Evolutionary conservation across 345 rosid genomes (phyloP).

Genomic region (Tarenaya hassleriana): DNA sequence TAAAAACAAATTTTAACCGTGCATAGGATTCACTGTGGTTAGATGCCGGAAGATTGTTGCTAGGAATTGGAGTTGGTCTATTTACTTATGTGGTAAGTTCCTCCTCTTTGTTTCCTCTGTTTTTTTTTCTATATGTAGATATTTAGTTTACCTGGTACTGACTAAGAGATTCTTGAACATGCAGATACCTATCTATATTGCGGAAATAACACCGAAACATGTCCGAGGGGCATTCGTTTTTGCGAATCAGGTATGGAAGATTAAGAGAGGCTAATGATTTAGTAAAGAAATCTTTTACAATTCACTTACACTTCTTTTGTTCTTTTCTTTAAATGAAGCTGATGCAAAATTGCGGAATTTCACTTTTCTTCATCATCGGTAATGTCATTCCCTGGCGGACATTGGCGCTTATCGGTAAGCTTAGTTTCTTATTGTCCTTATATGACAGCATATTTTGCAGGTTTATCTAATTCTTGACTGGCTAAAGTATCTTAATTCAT

Average conservation of each 20-base stretch:
- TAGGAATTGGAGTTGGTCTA: slow-evolving; percentile 38
- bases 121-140: background rate
- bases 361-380: slow-evolving; percentile 29
- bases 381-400: slow-evolving; percentile 32
- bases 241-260: slow-evolving; percentile 31
- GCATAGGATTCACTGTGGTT: slow-evolving; percentile 26
- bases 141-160: background rate
- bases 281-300: background rate
- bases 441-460: background rate
- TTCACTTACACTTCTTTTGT: background rate
- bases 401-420: slow-evolving; percentile 30
- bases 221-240: slow-evolving; percentile 33
- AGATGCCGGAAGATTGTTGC: slow-evolving; percentile 33
- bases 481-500: background rate
- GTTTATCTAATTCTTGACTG: too few relatives aligned
- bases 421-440: background rate
- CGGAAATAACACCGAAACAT: slow-evolving; percentile 35
- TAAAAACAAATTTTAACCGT: too few relatives aligned
- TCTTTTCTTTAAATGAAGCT: slow-evolving; percentile 19
- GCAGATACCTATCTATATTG: slow-evolving; percentile 34
- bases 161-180: background rate
- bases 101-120: background rate
- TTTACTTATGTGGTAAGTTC: slow-evolving; percentile 35
- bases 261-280: background rate
- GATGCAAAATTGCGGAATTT: slow-evolving; percentile 29